Evolutionary conservation across 176 grass and related monocot genomes (phyloP).

Genomic region (Carex parvula): DNA sequence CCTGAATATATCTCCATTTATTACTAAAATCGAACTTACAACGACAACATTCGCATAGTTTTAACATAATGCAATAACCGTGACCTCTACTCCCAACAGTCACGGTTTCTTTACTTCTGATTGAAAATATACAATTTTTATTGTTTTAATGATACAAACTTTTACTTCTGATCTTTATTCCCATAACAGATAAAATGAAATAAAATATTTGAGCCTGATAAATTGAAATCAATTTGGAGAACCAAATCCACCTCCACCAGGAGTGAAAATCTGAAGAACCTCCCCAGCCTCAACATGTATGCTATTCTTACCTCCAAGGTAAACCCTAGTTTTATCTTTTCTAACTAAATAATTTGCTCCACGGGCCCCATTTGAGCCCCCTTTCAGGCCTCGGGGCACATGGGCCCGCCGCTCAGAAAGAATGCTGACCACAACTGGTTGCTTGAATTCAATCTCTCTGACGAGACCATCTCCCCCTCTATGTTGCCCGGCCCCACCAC

Average conservation of each 20-base stretch:
- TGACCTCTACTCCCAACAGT: background rate
- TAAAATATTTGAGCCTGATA: background rate
- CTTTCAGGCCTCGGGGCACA: slow-evolving; percentile 70
- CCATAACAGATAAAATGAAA: background rate
- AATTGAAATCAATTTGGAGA: slow-evolving; percentile 32
- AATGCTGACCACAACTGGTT: slow-evolving; percentile 68
- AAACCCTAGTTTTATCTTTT: slow-evolving; percentile 66
- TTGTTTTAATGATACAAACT: background rate
- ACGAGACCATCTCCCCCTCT: slow-evolving; percentile 84
- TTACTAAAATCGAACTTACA: background rate
- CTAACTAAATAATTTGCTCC: slow-evolving; percentile 79
- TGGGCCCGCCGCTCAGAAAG: slow-evolving; percentile 81
- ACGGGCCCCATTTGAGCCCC: slow-evolving; percentile 52
- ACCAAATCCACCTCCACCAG: slow-evolving; percentile 87
- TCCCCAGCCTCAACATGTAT: slow-evolving; percentile 64
- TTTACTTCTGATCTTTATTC: too few relatives aligned
- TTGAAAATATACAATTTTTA: background rate
- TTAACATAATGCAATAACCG: background rate
- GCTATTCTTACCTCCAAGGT: slow-evolving; percentile 90
- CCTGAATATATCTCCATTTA: background rate
- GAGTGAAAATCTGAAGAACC: slow-evolving; percentile 86
- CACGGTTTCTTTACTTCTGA: background rate
- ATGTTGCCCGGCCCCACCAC: slow-evolving; percentile 68
- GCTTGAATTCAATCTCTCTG: slow-evolving; percentile 73
- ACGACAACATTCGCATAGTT: background rate